Conservation (phyloP, 2,329 filamentous ascomycete species). For the Hymenoscyphus fructigenus region DNA sequence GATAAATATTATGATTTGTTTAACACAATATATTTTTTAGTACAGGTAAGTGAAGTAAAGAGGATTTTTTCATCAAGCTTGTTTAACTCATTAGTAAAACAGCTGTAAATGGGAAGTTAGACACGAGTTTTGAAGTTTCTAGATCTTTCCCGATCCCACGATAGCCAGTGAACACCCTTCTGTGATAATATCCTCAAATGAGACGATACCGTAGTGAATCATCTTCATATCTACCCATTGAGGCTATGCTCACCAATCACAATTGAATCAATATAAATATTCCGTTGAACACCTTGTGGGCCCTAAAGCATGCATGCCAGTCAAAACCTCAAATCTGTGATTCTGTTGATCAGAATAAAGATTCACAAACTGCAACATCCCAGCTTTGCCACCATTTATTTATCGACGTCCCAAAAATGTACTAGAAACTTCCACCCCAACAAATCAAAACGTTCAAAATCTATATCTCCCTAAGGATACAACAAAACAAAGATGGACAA, state of each 20-base stretch:
- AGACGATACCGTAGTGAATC: not conserved
- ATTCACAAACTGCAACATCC: not conserved
- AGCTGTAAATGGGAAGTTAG: not conserved
- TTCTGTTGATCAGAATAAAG: not conserved
- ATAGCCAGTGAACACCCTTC: not conserved
- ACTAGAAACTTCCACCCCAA: not conserved
- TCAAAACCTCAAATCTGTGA: not conserved
- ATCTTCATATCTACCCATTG: not conserved
- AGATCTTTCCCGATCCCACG: not conserved
- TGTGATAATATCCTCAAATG: not conserved
- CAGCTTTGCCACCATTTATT: not conserved
- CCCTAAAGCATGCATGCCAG: not conserved
- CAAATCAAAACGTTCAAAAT: not conserved
- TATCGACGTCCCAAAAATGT: not conserved
- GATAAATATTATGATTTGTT: too few relatives aligned
- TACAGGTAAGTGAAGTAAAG: too few relatives aligned
- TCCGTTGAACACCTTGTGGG: not conserved
- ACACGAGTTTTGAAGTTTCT: not conserved
- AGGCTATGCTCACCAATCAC: not conserved
- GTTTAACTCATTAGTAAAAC: too few relatives aligned
- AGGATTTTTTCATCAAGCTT: too few relatives aligned
- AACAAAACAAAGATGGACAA: not conserved
- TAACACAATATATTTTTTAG: too few relatives aligned
- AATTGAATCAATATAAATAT: not conserved
- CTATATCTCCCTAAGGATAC: not conserved